A percentile compares a stretch with the other conserved stretches of the same genome.
Conservation (phyloP, 331 rosid genomes). For the Arachis monticola region DNA sequence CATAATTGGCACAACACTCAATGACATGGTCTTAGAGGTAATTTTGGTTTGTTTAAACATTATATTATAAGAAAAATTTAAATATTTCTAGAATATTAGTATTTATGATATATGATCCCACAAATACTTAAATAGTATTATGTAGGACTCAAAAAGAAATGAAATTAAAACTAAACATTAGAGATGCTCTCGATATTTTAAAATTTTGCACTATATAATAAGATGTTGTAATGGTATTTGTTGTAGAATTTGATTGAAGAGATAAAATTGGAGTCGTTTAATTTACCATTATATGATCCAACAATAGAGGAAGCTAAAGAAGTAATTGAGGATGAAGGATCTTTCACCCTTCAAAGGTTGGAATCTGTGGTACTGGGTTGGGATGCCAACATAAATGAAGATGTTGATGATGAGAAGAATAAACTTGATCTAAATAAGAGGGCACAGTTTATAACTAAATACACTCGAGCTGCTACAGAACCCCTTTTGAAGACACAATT, state of each 20-base stretch:
- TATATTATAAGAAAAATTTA: no score
- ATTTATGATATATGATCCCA: no score
- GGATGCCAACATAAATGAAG: slow-evolving; percentile 13
- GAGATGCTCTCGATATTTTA: no score
- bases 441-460: slow-evolving; percentile 14
- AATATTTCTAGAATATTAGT: no score
- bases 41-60: no score
- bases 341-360: slow-evolving; percentile 38
- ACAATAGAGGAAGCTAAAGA: slow-evolving; percentile 37
- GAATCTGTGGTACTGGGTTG: slow-evolving; percentile 18
- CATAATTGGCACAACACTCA: slow-evolving; percentile 32
- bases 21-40: slow-evolving; percentile 34
- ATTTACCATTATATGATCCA: slow-evolving; percentile 43
- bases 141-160: no score
- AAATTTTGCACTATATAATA: no score
- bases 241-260: slow-evolving; percentile 24
- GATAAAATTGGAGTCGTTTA: slow-evolving; percentile 36
- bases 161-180: no score
- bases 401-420: background rate
- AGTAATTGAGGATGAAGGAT: slow-evolving; percentile 52
- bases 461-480: slow-evolving; percentile 41
- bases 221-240: background rate
- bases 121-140: no score
- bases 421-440: slow-evolving; percentile 16
- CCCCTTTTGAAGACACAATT: slow-evolving; percentile 47